Conservation (phyloP, 1,284 basidiomycete species). For the Tilletia horrida region DNA sequence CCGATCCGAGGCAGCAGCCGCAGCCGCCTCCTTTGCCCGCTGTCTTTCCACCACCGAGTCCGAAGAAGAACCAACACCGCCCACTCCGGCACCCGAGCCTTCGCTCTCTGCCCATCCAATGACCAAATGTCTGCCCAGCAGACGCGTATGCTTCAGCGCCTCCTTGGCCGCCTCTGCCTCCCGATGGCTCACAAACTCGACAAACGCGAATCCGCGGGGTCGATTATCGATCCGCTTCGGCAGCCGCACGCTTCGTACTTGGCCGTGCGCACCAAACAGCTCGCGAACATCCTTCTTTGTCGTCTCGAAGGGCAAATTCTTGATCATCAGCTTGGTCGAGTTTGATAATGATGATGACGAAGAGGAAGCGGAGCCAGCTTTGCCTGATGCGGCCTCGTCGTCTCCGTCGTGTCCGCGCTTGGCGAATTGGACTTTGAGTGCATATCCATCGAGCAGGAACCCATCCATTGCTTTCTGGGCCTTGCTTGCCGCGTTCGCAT, state of each 20-base stretch:
- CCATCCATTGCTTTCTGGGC: constrained; percentile 78
- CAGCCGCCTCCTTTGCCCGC: constrained; percentile 31
- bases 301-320: constrained; percentile 95
- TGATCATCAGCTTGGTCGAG: constrained; percentile 69
- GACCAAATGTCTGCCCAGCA: constrained; percentile 89
- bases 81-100: not conserved
- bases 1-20: not conserved
- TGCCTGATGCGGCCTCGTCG: constrained; percentile 54
- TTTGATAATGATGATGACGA: constrained; percentile 22
- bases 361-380: constrained; percentile 52
- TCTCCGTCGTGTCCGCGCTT: constrained; percentile 72
- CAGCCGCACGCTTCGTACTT: constrained; percentile 60
- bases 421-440: constrained; percentile 78
- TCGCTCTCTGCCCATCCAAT: constrained; percentile 87
- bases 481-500: constrained; percentile 68
- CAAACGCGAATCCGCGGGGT: constrained; percentile 95
- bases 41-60: constrained; percentile 32
- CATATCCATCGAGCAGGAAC: constrained; percentile 81
- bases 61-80: not conserved
- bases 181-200: constrained; percentile 62
- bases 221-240: constrained; percentile 68
- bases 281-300: constrained; percentile 86
- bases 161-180: constrained; percentile 48
- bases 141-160: constrained; percentile 80
- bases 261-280: constrained; percentile 72